phyloP scores from a whole-genome alignment of 2,329 filamentous ascomycete species.

The Geoglossum cookeanum region DNA sequence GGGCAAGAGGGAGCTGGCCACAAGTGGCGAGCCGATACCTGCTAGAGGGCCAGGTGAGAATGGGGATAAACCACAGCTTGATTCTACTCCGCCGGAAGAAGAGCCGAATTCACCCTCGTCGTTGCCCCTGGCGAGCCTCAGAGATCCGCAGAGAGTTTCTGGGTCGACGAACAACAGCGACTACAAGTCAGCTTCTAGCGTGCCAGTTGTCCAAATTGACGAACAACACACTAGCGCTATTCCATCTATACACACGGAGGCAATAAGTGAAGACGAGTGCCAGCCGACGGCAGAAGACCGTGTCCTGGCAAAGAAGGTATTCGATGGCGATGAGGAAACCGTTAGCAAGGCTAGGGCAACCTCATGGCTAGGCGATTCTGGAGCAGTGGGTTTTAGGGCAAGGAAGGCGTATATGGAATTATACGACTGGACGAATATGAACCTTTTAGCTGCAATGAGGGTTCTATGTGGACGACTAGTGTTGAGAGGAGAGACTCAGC shows the following conservation, averaged over 20 bases:
- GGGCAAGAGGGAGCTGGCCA: neutral
- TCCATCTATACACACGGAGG: conserved; percentile 1
- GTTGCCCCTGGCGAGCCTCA: conserved; percentile 21
- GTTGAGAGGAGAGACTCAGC: conserved; percentile 82
- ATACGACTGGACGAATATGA: conserved; percentile 69
- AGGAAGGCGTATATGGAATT: conserved; percentile 75
- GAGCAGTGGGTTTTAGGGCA: conserved; percentile 31
- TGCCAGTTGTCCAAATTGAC: conserved; percentile 26
- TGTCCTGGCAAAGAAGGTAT: conserved; percentile 65
- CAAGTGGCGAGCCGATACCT: neutral
- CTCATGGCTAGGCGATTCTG: conserved; percentile 65
- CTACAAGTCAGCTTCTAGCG: conserved; percentile 28
- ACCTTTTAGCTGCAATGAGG: conserved; percentile 60
- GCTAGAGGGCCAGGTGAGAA: neutral
- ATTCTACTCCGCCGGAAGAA: conserved; percentile 20
- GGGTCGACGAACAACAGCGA: conserved; percentile 23
- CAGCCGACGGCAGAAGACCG: conserved; percentile 46
- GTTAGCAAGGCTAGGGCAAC: conserved; percentile 64
- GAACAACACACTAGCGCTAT: neutral
- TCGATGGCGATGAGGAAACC: conserved; percentile 65
- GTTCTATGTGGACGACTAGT: conserved; percentile 65
- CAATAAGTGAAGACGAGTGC: conserved; percentile 27
- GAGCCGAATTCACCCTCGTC: conserved; percentile 11
- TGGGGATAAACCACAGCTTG: conserved; percentile 16
- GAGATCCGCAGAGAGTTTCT: conserved; percentile 19